Conservation (phyloP, 2,329 filamentous ascomycete species). For the Pseudomassariella vexata region DNA sequence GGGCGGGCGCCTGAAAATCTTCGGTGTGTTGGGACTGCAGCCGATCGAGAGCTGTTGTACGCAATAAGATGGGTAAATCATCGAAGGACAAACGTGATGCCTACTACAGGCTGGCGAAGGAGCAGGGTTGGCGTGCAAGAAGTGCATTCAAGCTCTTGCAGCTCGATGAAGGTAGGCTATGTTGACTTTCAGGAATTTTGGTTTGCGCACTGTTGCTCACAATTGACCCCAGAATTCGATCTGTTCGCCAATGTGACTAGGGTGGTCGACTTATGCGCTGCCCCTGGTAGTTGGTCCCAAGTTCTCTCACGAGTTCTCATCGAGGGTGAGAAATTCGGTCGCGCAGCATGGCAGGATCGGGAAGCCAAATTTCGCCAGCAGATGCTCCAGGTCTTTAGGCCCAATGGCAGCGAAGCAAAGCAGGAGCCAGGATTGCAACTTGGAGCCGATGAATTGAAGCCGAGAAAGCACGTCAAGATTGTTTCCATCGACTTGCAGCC, state of each 20-base stretch:
- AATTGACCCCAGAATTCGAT: conserved; percentile 66
- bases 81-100: conserved; percentile 98
- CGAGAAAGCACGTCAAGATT: conserved; percentile 76
- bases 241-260: conserved; percentile 85
- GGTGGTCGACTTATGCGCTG: conserved; percentile 93
- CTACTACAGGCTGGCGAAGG: conserved; percentile 95
- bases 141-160: conserved; percentile 97
- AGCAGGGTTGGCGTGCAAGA: conserved; percentile 95
- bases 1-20: no score
- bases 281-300: conserved; percentile 95
- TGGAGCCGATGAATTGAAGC: conserved; percentile 23
- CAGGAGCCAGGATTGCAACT: conserved; percentile 12
- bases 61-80: conserved; percentile 80
- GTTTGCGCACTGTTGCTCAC: conserved; percentile 10
- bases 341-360: conserved; percentile 80
- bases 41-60: no score
- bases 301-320: conserved; percentile 91
- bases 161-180: conserved; percentile 70
- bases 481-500: conserved; percentile 94
- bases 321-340: conserved; percentile 85
- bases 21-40: background rate
- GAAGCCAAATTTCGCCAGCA: conserved; percentile 60
- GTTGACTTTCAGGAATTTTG: no score
- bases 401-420: no score
- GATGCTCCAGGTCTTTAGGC: conserved; percentile 48